A percentile compares a stretch with the other conserved stretches of the same genome.
Conservation (phyloP, 176 grass and related monocot genomes). For the Alopecurus myosuroides region DNA sequence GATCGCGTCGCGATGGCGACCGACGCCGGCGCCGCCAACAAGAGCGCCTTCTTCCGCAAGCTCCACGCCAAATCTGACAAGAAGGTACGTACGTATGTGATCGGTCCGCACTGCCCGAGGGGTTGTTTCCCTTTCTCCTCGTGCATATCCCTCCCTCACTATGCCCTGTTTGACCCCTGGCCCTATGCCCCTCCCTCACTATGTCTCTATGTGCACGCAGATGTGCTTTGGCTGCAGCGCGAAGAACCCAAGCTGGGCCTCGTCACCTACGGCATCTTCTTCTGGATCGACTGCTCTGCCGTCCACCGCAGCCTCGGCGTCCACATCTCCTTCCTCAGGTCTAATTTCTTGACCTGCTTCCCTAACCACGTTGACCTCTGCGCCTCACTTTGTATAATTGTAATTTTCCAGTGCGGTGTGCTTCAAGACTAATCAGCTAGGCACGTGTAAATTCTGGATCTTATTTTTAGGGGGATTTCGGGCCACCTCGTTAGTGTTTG, state of each 20-base stretch:
- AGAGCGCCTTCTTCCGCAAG: slow-evolving; percentile 78
- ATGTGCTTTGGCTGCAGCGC: slow-evolving; percentile 98
- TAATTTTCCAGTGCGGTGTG: not conserved
- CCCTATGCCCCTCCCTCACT: not conserved
- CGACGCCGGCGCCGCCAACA: slow-evolving; percentile 36
- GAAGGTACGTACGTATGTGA: slow-evolving; percentile 42
- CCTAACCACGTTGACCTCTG: not conserved
- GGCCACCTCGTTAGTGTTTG: not conserved
- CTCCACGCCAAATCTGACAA: slow-evolving; percentile 90
- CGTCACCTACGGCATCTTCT: slow-evolving; percentile 90
- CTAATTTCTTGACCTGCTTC: not conserved
- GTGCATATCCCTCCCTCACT: not conserved
- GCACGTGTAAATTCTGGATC: not conserved
- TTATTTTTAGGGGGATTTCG: not conserved
- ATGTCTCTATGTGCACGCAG: slow-evolving; percentile 5
- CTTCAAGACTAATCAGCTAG: not conserved
- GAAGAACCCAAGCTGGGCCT: slow-evolving; percentile 93
- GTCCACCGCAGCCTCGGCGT: slow-evolving; percentile 91
- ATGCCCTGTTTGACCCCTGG: not conserved
- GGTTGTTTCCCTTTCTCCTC: not conserved
- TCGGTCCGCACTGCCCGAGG: not conserved
- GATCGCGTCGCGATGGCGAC: slow-evolving; percentile 15
- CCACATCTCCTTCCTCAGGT: slow-evolving; percentile 93
- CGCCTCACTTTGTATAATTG: not conserved
- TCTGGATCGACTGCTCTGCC: slow-evolving; percentile 96